Evolutionary conservation across 208 protist species (phyloP), one percentile per base, ranked within the genome.

Genomic region (Crithidia bombi): DNA sequence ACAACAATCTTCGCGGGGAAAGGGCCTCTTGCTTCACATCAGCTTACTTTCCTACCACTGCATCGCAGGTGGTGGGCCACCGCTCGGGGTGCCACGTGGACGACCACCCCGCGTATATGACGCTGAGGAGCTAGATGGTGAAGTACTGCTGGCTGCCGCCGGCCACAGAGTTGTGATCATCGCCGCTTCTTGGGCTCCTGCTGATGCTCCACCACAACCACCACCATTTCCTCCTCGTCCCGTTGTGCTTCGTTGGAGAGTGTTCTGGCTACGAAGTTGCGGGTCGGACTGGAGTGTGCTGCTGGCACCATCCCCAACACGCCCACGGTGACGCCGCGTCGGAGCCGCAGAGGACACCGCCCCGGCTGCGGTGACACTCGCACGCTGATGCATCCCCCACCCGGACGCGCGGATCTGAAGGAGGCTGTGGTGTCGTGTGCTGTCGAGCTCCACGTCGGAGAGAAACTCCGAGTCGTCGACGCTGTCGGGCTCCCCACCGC

Each of bases 391-490:
- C 62, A 50, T 52, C 17, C 54, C 54, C 70, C 70, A 75, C 36
- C 62, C 55, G 5, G 70, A 75, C 10, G 63, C 63, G 0, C 70
- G 70, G 30, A 75, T 9, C 55, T 75, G 62, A 3, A 32, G 70
- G 17, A 65, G 58, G 5, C 49, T 35, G 61, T 55, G 33, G 46
- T 65, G 62, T 3, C 70, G 62, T 1, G 11, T 44, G 23, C 54
- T 44, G 26, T 75, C 70, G 26, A 68, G 26, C 46, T 75, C 70
- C 33, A 75, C 70, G 33, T 75, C 70, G 0, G 70, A 75, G 44
- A 69, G 41, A 32, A 75, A 75, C 7, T 75, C 70, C 3, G 30
- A 38, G 36, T 75, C 70, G 12, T 69, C 54, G 26, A 33, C 39
- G 44, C 54, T 58, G 44, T 69, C 61, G 9, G 0, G 44, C 32